Evolutionary conservation across 257 asterid species (phyloP).

Genomic region (Solanum ossicruentum): DNA sequence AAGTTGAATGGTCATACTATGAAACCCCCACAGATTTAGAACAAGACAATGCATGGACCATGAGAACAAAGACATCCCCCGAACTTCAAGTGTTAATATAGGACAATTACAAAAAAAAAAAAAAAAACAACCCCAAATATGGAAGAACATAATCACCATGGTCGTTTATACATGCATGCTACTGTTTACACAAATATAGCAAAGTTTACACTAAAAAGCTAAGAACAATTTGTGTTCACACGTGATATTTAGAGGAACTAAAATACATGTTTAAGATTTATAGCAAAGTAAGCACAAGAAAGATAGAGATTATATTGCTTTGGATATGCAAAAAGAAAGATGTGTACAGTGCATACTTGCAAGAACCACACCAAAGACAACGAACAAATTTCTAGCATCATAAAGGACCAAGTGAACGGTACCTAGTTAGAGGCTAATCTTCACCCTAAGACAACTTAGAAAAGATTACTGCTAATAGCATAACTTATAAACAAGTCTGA

Average conservation of each 20-base stretch:
- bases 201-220: neutral
- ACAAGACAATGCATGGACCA: neutral
- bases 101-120: neutral
- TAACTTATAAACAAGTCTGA: slow-evolving; percentile 4
- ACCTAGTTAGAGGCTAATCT: neutral
- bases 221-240: neutral
- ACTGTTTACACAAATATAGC: neutral
- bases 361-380: slow-evolving; percentile 3
- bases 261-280: neutral
- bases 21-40: neutral
- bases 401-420: neutral
- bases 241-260: neutral
- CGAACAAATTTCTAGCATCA: neutral
- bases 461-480: neutral
- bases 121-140: neutral
- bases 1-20: neutral
- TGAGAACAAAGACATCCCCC: neutral
- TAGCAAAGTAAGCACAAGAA: neutral
- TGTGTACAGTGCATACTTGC: slow-evolving; percentile 7
- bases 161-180: neutral
- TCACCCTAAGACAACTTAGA: neutral
- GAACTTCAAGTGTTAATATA: neutral
- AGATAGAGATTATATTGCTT: neutral
- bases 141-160: neutral
- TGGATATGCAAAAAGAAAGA: neutral